phyloP scores from a whole-genome alignment of 2,329 filamentous ascomycete species.

The Blastomyces silverae region DNA sequence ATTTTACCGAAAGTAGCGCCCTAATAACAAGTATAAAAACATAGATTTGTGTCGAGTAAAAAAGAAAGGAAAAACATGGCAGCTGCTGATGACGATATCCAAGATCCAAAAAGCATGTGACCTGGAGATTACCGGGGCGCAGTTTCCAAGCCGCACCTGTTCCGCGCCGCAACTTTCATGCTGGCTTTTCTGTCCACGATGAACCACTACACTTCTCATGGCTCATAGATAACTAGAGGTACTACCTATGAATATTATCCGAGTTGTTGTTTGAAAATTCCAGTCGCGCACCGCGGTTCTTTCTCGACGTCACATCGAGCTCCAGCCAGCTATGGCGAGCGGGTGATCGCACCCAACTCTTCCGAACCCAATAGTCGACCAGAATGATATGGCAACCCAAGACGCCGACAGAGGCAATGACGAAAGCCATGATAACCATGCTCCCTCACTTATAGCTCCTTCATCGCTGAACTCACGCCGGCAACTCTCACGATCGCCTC shows the following conservation, averaged over 20 bases:
- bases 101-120: conserved; percentile 3
- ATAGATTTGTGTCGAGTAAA: background rate
- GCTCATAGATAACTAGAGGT: background rate
- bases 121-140: background rate
- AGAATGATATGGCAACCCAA: conserved; percentile 32
- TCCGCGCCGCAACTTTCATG: background rate
- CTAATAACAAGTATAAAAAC: background rate
- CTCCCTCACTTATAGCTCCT: conserved; percentile 14
- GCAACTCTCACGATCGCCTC: conserved; percentile 25
- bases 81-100: background rate
- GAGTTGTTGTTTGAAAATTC: background rate
- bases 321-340: background rate
- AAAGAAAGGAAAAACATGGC: background rate
- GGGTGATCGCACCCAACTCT: background rate
- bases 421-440: conserved; percentile 6
- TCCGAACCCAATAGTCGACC: conserved; percentile 18
- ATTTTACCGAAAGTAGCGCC: background rate
- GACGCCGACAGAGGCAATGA: conserved; percentile 29
- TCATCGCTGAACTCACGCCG: conserved; percentile 11
- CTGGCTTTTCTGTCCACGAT: background rate
- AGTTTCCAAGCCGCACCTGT: background rate
- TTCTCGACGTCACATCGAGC: conserved; percentile 1
- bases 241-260: background rate
- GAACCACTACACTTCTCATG: background rate
- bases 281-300: background rate